phyloP scores from a whole-genome alignment of 2,329 filamentous ascomycete species.

The Xylariales sp. region DNA sequence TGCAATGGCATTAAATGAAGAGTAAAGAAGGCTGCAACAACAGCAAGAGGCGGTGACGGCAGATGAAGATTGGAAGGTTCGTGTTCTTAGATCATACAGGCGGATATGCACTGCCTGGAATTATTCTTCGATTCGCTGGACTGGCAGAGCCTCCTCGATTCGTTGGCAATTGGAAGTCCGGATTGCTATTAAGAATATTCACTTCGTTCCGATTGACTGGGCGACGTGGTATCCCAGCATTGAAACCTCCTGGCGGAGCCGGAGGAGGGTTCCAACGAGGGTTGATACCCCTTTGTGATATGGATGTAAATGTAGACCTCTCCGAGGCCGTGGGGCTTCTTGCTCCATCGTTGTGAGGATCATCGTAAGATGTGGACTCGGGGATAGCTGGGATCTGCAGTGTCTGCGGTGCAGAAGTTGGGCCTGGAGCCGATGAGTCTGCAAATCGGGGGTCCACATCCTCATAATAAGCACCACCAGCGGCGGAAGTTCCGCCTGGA shows the following conservation, averaged over 20 bases:
- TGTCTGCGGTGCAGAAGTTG: no score
- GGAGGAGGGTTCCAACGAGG: conserved; percentile 72
- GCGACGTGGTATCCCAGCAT: conserved; percentile 37
- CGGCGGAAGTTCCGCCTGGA: conserved; percentile 24
- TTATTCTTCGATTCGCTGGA: conserved; percentile 34
- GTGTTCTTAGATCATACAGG: conserved; percentile 13
- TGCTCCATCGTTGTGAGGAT: conserved; percentile 48
- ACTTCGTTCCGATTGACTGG: conserved; percentile 60
- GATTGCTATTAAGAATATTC: conserved; percentile 72
- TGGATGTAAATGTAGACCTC: conserved; percentile 80
- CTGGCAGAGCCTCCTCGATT: conserved; percentile 23
- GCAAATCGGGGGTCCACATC: conserved; percentile 88
- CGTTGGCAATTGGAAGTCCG: conserved; percentile 74
- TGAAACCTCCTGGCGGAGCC: conserved; percentile 37
- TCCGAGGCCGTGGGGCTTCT: conserved; percentile 76
- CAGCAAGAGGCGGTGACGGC: background rate
- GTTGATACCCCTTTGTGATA: conserved; percentile 84
- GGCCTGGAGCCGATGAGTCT: conserved; percentile 32
- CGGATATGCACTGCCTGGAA: conserved; percentile 53
- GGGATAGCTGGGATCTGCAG: conserved; percentile 18
- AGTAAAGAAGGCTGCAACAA: conserved; percentile 1
- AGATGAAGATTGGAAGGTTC: background rate
- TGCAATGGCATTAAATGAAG: background rate
- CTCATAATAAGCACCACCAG: conserved; percentile 69
- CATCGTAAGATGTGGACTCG: conserved; percentile 52